phyloP scores from a whole-genome alignment of 202 grass and related monocot genomes.

The Panicum hallii region DNA sequence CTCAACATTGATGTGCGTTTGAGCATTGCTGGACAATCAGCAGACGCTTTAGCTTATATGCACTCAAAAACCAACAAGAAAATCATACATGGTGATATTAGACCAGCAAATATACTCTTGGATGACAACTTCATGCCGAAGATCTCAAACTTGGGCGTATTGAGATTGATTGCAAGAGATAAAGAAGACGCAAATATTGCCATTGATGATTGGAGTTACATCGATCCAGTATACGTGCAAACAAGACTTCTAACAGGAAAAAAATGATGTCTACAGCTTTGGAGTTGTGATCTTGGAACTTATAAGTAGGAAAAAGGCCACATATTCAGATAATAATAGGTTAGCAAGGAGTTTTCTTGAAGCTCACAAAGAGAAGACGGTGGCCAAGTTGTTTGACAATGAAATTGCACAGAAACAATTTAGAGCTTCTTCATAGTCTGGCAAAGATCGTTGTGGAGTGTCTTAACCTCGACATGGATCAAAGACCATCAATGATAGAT shows the following conservation, averaged over 20 bases:
- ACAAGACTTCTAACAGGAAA: constrained; percentile 15
- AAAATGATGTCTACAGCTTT: constrained; percentile 60
- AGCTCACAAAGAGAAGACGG: not conserved
- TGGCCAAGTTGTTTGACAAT: not conserved
- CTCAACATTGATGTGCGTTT: constrained; percentile 16
- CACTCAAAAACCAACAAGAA: constrained; percentile 28
- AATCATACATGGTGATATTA: constrained; percentile 55
- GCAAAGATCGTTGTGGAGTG: not conserved
- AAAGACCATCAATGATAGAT: constrained; percentile 32
- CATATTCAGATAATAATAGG: not conserved
- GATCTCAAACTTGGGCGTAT: constrained; percentile 49
- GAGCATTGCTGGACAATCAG: constrained; percentile 35
- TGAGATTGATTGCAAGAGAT: constrained; percentile 37
- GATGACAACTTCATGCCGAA: constrained; percentile 48
- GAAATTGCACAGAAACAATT: not conserved
- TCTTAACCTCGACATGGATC: not conserved
- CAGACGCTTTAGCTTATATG: constrained; percentile 50
- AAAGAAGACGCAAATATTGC: not conserved
- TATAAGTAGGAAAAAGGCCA: constrained; percentile 41
- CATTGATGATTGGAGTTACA: constrained; percentile 38
- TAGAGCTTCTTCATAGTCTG: constrained; percentile 6
- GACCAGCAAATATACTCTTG: constrained; percentile 56
- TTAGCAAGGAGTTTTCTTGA: not conserved
- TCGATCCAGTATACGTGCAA: constrained; percentile 43
- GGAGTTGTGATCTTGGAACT: constrained; percentile 53